Evolutionary conservation across 2,329 filamentous ascomycete genomes (phyloP), one percentile per base, ranked within the genome.

Genomic region (Talaromyces marneffei): DNA sequence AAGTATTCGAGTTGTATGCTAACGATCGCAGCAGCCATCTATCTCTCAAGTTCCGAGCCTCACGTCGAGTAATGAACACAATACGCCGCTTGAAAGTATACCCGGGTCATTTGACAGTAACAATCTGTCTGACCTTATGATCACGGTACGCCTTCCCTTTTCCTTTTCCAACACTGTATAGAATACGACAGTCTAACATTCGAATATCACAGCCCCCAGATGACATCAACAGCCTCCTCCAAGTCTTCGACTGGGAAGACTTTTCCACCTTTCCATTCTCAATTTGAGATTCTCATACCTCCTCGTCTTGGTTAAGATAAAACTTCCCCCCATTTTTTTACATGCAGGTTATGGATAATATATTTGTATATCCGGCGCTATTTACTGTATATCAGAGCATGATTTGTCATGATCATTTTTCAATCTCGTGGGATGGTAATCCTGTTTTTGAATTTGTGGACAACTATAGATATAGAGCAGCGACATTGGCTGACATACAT

Each of bases 241-340:
- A 61, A 48, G 57, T 62, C n/a, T 59, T 63, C 14, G 61, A 64
- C 48, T 64, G 63, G 63, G 63, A 64, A 42, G 63, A 64, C 23
- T 56, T 64, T 23, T 50, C 60, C 12, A 44, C 46, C 4, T 58
- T 59, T 16, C 55, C 60, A 8, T 53, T 58, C 33, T 58, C 55
- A n/a, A 59, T 59, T 46, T 58, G 29, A 57, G 16, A 31, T 16
- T 25, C 10, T 18, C 8, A 4, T 14, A 3, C 27, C 14, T 8
- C 8, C 2, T 16, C 12, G 12, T 5, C 8, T 16, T 46, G 5
- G 23, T 5, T 25, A 25, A 27, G 23, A 27, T 25, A 27, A 27
- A 16, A n/a, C n/a, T n/a, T n/a, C 1, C 20, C 6, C 12, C 8
- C 5, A 46, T 16, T n/a, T 27, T 3, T n/a, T n/a, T n/a, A n/a